Percentiles rank a stretch among this genome's conserved stretches.
phyloP scores from a whole-genome alignment of 306 rosid genomes.

The Vigna angularis region DNA sequence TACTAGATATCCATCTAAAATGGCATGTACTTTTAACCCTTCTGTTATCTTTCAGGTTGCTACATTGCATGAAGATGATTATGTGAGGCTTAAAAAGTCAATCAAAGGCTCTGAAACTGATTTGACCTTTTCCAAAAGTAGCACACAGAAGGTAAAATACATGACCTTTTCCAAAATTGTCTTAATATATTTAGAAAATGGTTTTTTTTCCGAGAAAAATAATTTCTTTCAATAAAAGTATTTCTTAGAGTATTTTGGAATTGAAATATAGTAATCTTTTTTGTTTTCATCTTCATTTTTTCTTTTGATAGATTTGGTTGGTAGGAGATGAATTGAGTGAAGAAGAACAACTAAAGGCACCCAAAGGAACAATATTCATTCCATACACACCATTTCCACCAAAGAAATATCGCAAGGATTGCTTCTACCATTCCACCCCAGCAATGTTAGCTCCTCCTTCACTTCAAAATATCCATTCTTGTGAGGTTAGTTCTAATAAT shows the following conservation, averaged over 20 bases:
- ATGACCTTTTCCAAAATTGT: background rate
- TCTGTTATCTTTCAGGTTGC: conserved; percentile 52
- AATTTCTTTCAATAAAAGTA: background rate
- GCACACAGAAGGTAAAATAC: conserved; percentile 54
- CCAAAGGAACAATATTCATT: conserved; percentile 72
- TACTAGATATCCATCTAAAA: no score
- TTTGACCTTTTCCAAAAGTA: conserved; percentile 49
- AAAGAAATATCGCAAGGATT: conserved; percentile 66
- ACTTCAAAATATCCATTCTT: conserved; percentile 67
- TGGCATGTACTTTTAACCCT: background rate
- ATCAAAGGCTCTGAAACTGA: conserved; percentile 38
- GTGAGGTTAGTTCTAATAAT: conserved; percentile 64
- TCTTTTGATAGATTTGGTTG: conserved; percentile 60
- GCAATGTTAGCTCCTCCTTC: conserved; percentile 66
- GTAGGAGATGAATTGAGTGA: conserved; percentile 70
- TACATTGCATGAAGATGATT: conserved; percentile 50
- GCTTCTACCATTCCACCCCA: conserved; percentile 69
- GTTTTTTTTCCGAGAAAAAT: background rate
- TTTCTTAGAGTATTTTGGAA: background rate
- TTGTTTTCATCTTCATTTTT: background rate
- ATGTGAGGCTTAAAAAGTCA: conserved; percentile 60
- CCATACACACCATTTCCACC: conserved; percentile 87
- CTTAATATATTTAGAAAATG: background rate
- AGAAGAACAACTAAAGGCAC: conserved; percentile 70
- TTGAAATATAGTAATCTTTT: background rate